A percentile compares a stretch with the other conserved stretches of the same genome.
Conservation (phyloP, 176 grass and related monocot species). For the Aegilops umbellulata region DNA sequence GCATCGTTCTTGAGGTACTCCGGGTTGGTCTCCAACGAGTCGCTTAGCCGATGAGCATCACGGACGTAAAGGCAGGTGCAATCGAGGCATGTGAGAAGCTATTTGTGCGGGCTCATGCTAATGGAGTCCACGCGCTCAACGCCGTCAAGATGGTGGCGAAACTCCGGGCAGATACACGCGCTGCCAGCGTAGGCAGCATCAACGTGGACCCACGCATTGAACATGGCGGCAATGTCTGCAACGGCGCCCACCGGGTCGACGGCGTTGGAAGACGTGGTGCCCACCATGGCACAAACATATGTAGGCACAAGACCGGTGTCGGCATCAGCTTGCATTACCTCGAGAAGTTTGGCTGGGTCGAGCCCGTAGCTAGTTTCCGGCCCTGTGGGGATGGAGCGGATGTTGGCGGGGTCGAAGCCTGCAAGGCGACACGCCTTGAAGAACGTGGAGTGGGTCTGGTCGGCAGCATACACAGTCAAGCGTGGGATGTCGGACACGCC, state of each 20-base stretch:
- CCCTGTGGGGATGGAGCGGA: background rate
- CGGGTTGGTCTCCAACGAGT: background rate
- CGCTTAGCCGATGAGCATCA: background rate
- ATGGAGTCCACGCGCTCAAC: background rate
- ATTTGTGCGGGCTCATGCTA: background rate
- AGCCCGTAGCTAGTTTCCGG: background rate
- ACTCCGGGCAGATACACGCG: background rate
- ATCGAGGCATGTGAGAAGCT: background rate
- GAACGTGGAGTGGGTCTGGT: background rate
- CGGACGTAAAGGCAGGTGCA: background rate
- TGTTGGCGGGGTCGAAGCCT: background rate
- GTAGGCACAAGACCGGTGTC: background rate
- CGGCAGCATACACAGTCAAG: background rate
- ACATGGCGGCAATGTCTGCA: background rate
- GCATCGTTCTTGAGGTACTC: constrained; percentile 1
- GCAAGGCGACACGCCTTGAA: background rate
- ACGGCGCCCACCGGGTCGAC: background rate
- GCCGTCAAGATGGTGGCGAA: background rate
- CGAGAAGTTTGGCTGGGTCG: background rate
- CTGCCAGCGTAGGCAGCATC: background rate
- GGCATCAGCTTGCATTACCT: background rate
- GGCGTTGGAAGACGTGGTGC: background rate
- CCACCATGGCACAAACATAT: background rate
- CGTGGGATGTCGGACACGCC: background rate
- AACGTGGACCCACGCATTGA: background rate